Percentiles rank a stretch among this genome's conserved stretches.
Evolutionary conservation across 2,329 filamentous ascomycete species (phyloP).

Genomic region (Cercospora zeina): DNA sequence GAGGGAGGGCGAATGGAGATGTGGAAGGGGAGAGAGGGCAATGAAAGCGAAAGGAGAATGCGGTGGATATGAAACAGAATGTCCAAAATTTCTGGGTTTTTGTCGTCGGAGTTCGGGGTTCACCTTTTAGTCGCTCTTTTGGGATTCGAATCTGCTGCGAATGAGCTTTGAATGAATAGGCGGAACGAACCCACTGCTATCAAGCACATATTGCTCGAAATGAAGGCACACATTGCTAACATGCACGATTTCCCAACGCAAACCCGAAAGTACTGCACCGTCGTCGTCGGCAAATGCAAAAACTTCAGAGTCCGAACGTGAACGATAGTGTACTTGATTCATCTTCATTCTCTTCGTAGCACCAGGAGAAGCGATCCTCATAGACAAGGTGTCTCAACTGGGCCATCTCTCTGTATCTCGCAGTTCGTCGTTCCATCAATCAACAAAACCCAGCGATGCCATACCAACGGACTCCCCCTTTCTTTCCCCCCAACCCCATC

Average conservation of each 20-base stretch:
- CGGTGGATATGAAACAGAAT: conserved; percentile 28
- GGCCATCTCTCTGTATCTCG: conserved; percentile 3
- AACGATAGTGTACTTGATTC: neutral
- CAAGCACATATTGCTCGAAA: neutral
- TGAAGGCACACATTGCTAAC: neutral
- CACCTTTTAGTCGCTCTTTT: conserved; percentile 20
- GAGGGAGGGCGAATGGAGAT: neutral
- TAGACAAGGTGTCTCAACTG: conserved; percentile 10
- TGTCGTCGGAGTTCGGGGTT: neutral
- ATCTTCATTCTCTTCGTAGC: conserved; percentile 11
- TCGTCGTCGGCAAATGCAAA: neutral
- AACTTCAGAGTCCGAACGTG: neutral
- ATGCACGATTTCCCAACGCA: neutral
- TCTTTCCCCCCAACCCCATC: neutral
- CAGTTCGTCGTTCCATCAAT: neutral
- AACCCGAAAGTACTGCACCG: neutral
- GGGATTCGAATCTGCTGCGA: neutral
- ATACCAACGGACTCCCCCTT: too few species aligned
- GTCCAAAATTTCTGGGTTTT: conserved; percentile 3
- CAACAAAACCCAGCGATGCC: neutral
- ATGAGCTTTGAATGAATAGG: neutral
- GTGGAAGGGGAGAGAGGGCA: neutral
- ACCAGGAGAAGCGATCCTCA: conserved; percentile 10
- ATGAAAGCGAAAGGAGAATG: neutral
- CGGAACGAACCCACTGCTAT: neutral